Evolutionary conservation across 2,329 filamentous ascomycete genomes (phyloP).

Genomic region (Aphanocladium album): DNA sequence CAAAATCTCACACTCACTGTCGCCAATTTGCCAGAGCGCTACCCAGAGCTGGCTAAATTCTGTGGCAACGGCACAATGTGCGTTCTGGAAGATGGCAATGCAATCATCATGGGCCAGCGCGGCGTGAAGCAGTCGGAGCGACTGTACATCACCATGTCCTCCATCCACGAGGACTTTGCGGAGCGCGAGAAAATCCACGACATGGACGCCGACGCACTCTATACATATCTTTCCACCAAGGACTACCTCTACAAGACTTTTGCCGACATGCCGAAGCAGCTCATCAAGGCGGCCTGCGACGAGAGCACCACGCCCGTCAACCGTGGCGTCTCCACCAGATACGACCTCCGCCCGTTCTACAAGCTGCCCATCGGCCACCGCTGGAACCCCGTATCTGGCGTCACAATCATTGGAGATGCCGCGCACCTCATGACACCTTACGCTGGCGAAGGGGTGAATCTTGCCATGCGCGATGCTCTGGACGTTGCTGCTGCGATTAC

Average conservation of each 20-base stretch:
- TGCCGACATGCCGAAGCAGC: conserved; percentile 18
- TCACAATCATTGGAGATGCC: conserved; percentile 50
- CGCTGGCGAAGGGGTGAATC: conserved; percentile 50
- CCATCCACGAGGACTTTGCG: conserved; percentile 20
- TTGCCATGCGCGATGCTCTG: conserved; percentile 46
- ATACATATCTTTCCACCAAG: not conserved
- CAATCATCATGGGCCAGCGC: conserved; percentile 25
- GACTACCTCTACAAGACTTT: not conserved
- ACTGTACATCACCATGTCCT: conserved; percentile 24
- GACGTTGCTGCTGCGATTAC: conserved; percentile 33
- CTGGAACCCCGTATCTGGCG: conserved; percentile 37
- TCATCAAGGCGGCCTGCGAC: conserved; percentile 24
- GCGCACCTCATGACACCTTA: conserved; percentile 50
- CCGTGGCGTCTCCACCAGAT: conserved; percentile 13
- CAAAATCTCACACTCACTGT: conserved; percentile 33
- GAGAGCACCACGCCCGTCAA: conserved; percentile 18
- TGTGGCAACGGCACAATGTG: conserved; percentile 35
- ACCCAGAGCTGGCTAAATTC: conserved; percentile 33
- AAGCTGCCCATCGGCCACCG: conserved; percentile 37
- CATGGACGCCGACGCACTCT: not conserved
- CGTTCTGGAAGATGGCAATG: conserved; percentile 26
- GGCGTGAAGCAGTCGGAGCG: conserved; percentile 25
- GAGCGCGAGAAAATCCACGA: not conserved
- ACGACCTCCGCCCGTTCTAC: conserved; percentile 24
- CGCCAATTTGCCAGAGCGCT: conserved; percentile 25